Evolutionary conservation across 176 grass and related monocot genomes (phyloP).

Genomic region (Carex scoparia): DNA sequence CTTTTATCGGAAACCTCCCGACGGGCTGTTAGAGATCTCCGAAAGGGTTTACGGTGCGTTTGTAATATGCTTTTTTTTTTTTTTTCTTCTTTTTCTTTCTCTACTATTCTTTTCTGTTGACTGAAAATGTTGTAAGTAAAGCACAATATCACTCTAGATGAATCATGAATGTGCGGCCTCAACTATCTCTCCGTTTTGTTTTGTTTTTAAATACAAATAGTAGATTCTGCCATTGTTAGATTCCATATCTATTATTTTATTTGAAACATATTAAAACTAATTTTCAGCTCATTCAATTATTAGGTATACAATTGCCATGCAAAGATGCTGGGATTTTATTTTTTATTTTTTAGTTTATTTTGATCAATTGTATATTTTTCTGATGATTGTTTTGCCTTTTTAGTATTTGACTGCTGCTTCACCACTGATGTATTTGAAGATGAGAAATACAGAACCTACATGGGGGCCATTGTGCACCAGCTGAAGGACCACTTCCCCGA

Average conservation of each 20-base stretch:
- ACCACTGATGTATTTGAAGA: slow-evolving; percentile 81
- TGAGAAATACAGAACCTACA: slow-evolving; percentile 61
- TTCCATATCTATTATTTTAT: background rate
- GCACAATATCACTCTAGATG: background rate
- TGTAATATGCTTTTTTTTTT: background rate
- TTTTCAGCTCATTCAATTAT: background rate
- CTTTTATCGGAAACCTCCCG: slow-evolving; percentile 97
- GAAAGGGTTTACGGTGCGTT: slow-evolving; percentile 91
- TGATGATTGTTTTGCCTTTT: slow-evolving; percentile 12
- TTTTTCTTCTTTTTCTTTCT: background rate
- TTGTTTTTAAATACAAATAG: background rate
- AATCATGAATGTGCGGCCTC: background rate
- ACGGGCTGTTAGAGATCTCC: slow-evolving; percentile 92
- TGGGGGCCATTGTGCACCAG: slow-evolving; percentile 66
- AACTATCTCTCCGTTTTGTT: background rate
- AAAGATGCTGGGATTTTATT: background rate
- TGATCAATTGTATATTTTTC: slow-evolving; percentile 14
- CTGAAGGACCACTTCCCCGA: slow-evolving; percentile 76
- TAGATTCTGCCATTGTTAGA: background rate
- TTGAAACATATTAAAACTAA: background rate
- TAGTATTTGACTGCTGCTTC: slow-evolving; percentile 98
- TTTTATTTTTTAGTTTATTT: slow-evolving; percentile 7
- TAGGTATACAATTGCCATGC: background rate
- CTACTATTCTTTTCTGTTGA: background rate
- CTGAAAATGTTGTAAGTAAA: background rate